Conservation (phyloP, 768 basidiomycete genomes). For the Dendrothele bispora region DNA sequence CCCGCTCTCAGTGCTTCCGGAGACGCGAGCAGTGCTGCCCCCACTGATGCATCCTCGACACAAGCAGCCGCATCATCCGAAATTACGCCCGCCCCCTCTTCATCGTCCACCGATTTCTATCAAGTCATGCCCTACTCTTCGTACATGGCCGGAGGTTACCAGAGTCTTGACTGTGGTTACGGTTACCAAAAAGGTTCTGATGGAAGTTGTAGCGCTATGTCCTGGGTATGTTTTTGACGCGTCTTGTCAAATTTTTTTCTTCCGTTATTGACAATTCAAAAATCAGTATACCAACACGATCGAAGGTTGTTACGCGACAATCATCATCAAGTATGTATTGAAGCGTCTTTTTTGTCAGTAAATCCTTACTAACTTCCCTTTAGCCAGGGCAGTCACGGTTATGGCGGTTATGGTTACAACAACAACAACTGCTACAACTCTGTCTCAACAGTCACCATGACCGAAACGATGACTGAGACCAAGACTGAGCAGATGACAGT, state of each 20-base stretch:
- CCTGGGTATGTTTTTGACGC: slow-evolving; percentile 62
- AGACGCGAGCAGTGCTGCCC: slow-evolving; percentile 17
- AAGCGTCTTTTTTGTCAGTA: background rate
- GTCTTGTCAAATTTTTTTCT: too few species aligned
- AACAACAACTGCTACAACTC: slow-evolving; percentile 25
- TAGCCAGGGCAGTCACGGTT: slow-evolving; percentile 17
- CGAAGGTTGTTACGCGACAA: slow-evolving; percentile 62
- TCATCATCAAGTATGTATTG: slow-evolving; percentile 50
- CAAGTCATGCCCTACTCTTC: slow-evolving; percentile 57
- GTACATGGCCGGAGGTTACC: slow-evolving; percentile 65
- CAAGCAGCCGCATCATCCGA: slow-evolving; percentile 22
- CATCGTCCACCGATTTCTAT: slow-evolving; percentile 39
- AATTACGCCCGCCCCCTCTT: slow-evolving; percentile 33
- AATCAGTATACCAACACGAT: slow-evolving; percentile 38
- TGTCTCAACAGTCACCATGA: slow-evolving; percentile 31
- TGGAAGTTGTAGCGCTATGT: slow-evolving; percentile 52
- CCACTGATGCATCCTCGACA: slow-evolving; percentile 19
- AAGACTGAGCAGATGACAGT: too few species aligned
- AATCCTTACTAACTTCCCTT: slow-evolving; percentile 4
- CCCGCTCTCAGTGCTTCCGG: slow-evolving; percentile 23
- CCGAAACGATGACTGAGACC: slow-evolving; percentile 24
- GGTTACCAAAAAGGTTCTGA: slow-evolving; percentile 57
- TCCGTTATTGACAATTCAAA: too few species aligned
- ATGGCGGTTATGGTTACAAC: slow-evolving; percentile 18
- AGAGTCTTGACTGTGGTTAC: slow-evolving; percentile 68